Evolutionary conservation across 768 basidiomycete species (phyloP).

Genomic region (Tulasnella sp.): DNA sequence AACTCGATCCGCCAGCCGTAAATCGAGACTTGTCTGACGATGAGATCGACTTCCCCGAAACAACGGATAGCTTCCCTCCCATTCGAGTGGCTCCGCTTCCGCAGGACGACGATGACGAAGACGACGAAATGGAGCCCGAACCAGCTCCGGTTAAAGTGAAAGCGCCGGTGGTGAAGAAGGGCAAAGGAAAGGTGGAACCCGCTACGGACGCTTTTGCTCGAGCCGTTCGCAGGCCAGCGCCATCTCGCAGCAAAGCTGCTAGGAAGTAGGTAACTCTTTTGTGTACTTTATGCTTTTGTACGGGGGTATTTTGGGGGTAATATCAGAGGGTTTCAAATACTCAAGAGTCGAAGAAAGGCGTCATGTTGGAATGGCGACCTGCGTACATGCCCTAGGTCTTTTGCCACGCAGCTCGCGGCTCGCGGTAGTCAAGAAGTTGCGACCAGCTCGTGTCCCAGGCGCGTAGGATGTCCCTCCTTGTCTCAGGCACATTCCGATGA

Average conservation of each 20-base stretch:
- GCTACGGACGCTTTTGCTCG: neutral
- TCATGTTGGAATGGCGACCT: too few relatives aligned
- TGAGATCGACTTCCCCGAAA: neutral
- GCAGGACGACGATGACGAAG: neutral
- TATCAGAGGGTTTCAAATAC: neutral
- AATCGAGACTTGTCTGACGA: neutral
- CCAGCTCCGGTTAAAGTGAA: neutral
- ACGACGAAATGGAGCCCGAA: neutral
- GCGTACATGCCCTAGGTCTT: neutral
- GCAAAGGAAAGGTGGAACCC: neutral
- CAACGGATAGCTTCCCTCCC: constrained; percentile 5
- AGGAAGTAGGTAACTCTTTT: neutral
- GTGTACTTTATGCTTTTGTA: neutral
- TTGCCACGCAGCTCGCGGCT: neutral
- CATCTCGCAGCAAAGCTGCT: neutral
- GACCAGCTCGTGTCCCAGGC: neutral
- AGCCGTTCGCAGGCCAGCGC: neutral
- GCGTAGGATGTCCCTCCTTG: neutral
- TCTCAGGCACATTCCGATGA: neutral
- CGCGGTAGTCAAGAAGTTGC: neutral
- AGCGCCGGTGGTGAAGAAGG: neutral
- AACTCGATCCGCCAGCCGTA: neutral
- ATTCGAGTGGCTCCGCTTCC: neutral
- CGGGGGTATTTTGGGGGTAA: neutral
- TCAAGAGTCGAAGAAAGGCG: too few relatives aligned